Evolutionary conservation across 1,139 yeast genomes (phyloP).

Genomic region (Debaryomycetaceae sp.): DNA sequence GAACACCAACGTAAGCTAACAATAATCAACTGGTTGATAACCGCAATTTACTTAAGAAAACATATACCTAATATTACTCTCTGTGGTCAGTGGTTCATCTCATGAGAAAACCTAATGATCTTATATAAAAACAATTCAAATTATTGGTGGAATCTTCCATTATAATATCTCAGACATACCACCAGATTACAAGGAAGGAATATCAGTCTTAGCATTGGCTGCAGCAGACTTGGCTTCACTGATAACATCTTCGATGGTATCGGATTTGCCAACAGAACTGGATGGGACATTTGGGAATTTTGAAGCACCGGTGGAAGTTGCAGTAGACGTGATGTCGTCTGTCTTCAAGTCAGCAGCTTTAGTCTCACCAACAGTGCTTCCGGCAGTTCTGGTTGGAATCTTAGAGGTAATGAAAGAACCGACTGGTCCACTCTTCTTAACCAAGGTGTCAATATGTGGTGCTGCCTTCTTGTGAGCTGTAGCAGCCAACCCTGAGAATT

Average conservation of each 20-base stretch:
- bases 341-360: constrained; percentile 26
- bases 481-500: constrained; percentile 49
- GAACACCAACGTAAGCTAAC: background rate
- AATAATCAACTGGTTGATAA: background rate
- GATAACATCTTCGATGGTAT: constrained; percentile 23
- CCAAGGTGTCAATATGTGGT: constrained; percentile 41
- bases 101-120: background rate
- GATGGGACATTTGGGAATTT: constrained; percentile 48
- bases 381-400: constrained; percentile 70
- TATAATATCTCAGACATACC: background rate
- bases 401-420: constrained; percentile 54
- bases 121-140: background rate
- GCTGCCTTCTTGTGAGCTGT: constrained; percentile 54
- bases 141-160: background rate
- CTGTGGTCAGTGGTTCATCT: background rate
- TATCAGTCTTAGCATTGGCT: constrained; percentile 2
- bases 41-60: background rate
- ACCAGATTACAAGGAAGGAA: constrained; percentile 1
- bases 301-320: constrained; percentile 21
- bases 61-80: background rate
- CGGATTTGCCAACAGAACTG: constrained; percentile 14
- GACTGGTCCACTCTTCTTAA: constrained; percentile 63
- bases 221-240: constrained; percentile 17
- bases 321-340: constrained; percentile 13
- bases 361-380: constrained; percentile 58